Conservation (phyloP, 371 early-diverging fungal genomes). For the Mortierella polycephala region DNA sequence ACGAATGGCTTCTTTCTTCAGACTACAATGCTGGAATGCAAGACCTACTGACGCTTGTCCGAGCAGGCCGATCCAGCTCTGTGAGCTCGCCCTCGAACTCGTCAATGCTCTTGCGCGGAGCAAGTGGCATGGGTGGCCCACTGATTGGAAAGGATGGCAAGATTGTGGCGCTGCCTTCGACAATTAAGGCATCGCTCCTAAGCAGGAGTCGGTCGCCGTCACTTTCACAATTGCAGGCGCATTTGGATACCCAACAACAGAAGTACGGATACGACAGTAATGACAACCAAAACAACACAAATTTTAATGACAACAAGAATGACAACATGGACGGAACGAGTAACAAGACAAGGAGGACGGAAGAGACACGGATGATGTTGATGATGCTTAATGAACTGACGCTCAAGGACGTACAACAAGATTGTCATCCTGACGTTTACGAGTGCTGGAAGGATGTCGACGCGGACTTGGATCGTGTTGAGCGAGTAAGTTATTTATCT, state of each 20-base stretch:
- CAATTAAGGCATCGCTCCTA: slow-evolving; percentile 46
- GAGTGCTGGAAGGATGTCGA: slow-evolving; percentile 55
- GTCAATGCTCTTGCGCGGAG: slow-evolving; percentile 15
- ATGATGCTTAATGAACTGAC: slow-evolving; percentile 51
- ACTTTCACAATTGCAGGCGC: slow-evolving; percentile 11
- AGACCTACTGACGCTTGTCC: slow-evolving; percentile 48
- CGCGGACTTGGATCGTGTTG: slow-evolving; percentile 50
- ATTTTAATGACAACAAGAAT: background rate
- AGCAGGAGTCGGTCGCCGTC: slow-evolving; percentile 32
- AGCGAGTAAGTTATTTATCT: slow-evolving; percentile 32
- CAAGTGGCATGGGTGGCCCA: slow-evolving; percentile 12
- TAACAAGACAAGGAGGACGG: slow-evolving; percentile 11
- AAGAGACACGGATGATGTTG: slow-evolving; percentile 39
- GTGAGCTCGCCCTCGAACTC: slow-evolving; percentile 31
- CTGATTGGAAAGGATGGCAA: slow-evolving; percentile 50
- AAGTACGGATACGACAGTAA: slow-evolving; percentile 1
- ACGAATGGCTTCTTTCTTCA: slow-evolving; percentile 52
- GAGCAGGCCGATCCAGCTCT: slow-evolving; percentile 47
- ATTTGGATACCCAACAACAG: slow-evolving; percentile 11
- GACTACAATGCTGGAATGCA: slow-evolving; percentile 54
- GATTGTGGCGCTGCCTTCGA: slow-evolving; percentile 43
- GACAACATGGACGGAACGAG: background rate
- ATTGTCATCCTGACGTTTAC: slow-evolving; percentile 53
- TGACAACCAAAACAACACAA: slow-evolving; percentile 10
- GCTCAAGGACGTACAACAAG: slow-evolving; percentile 49